A percentile compares a stretch with the other conserved stretches of the same genome.
Conservation (phyloP, 2,329 filamentous ascomycete species). For the Ciborinia camelliae region DNA sequence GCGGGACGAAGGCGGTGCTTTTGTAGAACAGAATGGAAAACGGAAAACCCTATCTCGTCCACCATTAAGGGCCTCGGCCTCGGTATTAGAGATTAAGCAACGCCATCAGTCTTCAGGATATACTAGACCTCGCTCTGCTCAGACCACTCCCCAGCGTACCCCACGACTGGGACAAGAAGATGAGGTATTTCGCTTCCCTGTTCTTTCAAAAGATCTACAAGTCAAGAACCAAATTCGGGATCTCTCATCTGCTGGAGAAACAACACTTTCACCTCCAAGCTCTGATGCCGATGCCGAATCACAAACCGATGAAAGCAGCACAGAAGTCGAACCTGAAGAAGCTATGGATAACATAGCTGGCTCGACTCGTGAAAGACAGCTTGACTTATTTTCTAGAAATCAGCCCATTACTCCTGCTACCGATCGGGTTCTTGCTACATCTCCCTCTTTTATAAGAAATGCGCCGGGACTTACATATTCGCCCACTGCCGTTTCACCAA, state of each 20-base stretch:
- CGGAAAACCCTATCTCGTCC: slow-evolving; percentile 26
- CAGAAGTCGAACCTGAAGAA: slow-evolving; percentile 25
- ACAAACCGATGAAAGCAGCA: slow-evolving; percentile 34
- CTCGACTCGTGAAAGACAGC: slow-evolving; percentile 4
- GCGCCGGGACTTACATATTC: slow-evolving; percentile 18
- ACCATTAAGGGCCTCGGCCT: slow-evolving; percentile 26
- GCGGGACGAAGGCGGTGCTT: slow-evolving; percentile 18
- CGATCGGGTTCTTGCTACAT: slow-evolving; percentile 35
- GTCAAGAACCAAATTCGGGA: slow-evolving; percentile 26
- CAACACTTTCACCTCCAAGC: slow-evolving; percentile 28
- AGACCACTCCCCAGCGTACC: slow-evolving; percentile 24
- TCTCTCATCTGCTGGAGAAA: slow-evolving; percentile 34
- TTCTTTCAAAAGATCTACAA: slow-evolving; percentile 18
- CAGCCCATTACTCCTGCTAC: slow-evolving; percentile 33
- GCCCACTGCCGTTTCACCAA: slow-evolving; percentile 9
- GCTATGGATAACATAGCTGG: slow-evolving; percentile 3
- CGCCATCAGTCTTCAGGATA: slow-evolving; percentile 20
- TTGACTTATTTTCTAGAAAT: slow-evolving; percentile 33
- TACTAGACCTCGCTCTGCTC: slow-evolving; percentile 21
- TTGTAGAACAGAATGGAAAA: slow-evolving; percentile 9
- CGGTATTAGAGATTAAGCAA: slow-evolving; percentile 24
- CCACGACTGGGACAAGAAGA: slow-evolving; percentile 19
- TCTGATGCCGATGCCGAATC: slow-evolving; percentile 36
- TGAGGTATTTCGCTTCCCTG: slow-evolving; percentile 22
- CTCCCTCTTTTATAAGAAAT: slow-evolving; percentile 23